Evolutionary conservation across 208 protist genomes (phyloP).

Genomic region (Phytomonas sp.): DNA sequence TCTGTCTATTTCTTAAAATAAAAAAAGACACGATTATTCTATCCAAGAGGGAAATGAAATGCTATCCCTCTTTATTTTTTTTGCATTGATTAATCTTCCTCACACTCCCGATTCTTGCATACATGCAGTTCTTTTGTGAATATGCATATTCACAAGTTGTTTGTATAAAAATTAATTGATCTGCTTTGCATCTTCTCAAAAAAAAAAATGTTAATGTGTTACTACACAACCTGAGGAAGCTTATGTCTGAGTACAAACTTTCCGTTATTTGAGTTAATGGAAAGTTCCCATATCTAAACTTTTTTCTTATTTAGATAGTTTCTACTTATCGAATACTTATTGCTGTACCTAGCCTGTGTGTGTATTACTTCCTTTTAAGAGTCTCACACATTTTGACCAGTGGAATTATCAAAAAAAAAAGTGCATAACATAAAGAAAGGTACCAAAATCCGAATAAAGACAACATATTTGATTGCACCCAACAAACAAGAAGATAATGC

Average conservation of each 20-base stretch:
- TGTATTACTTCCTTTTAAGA: neutral
- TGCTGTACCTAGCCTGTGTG: constrained; percentile 3
- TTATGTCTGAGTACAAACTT: neutral
- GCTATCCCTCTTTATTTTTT: neutral
- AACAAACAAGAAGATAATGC: neutral
- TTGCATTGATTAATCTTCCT: neutral
- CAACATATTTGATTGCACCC: neutral
- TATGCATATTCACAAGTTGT: neutral
- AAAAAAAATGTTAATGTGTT: neutral
- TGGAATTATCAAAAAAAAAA: neutral
- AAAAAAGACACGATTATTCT: neutral
- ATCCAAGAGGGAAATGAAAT: neutral
- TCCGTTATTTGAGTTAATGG: neutral
- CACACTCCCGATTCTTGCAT: neutral
- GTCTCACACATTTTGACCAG: neutral
- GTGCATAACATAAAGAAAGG: neutral
- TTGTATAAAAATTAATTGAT: neutral
- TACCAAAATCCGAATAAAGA: constrained; percentile 7
- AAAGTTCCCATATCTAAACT: neutral
- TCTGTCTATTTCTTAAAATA: neutral
- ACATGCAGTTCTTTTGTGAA: neutral
- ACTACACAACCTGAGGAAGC: neutral
- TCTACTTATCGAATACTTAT: neutral
- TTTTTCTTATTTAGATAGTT: constrained; percentile 9
- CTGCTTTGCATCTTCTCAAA: neutral